Evolutionary conservation across 768 basidiomycete species (phyloP), one percentile per base, ranked within the genome.

Genomic region (Leccinum arenicola): DNA sequence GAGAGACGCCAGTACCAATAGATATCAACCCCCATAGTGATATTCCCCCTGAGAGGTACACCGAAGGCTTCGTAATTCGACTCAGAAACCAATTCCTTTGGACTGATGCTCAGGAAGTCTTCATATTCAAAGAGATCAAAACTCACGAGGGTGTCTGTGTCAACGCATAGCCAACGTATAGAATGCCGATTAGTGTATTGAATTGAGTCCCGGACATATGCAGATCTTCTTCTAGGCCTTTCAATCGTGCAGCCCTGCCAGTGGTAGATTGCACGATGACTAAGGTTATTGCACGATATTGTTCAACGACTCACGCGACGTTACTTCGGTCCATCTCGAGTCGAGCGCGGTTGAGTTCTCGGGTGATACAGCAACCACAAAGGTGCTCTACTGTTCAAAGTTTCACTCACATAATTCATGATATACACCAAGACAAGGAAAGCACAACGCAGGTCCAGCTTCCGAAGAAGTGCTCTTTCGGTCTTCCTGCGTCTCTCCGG

Each of bases 111-210:
- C 36, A 56, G 51, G 36, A 43, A 29, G 17, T 38, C 45, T 52
- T 49, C 27, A n/a, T 15, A 33, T 58, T 10, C 19, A 23, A 10
- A 11, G 27, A 36, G 17, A 31, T 23, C 17, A 27, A 36, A 36
- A 72, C 84, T 66, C 61, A 86, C 84, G 85, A 87, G 21, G 87
- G 87, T 55, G 87, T 80, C 68, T 91, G 88, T 85, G 88, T 89
- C 25, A 88, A 71, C 58, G 85, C 84, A 65, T 89, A 90, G 27
- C 86, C 86, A 48, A 86, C 78, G 63, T 86, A 87, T 52, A 87
- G 78, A 60, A 88, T 81, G 27, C 86, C 84, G 21, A 91, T 73
- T 15, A 90, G 70, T 0, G 87, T 87, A 10, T 85, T 80, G 66
- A 89, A 91, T 64, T 89, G 77, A 57, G 77, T 73, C 17, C 81